Percentiles rank a stretch among this genome's conserved stretches.
phyloP scores from a whole-genome alignment of 441 rosid species.

The Raphanus hybrid region DNA sequence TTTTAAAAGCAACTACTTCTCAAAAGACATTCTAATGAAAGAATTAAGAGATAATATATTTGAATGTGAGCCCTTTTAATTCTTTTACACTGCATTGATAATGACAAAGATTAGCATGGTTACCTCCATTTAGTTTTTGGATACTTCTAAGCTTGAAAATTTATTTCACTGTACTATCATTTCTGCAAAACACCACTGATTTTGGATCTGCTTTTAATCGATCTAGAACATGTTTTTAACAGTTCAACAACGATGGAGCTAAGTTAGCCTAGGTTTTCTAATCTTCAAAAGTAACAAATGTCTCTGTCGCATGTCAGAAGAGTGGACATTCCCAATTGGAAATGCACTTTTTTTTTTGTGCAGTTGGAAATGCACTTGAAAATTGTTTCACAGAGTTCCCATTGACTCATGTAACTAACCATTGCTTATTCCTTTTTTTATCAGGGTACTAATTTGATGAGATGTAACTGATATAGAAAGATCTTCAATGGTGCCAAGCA shows the following conservation, averaged over 20 bases:
- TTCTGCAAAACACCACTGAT: neutral
- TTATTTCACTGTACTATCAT: neutral
- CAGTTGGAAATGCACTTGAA: neutral
- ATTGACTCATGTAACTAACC: too few relatives aligned
- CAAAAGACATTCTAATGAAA: neutral
- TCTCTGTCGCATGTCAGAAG: too few relatives aligned
- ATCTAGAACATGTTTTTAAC: too few relatives aligned
- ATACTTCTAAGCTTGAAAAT: too few relatives aligned
- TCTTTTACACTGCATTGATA: neutral
- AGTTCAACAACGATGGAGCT: too few relatives aligned
- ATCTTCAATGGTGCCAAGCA: neutral
- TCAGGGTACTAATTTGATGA: too few relatives aligned
- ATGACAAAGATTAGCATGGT: neutral
- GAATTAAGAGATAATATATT: neutral
- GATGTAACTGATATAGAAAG: neutral
- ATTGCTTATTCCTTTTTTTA: too few relatives aligned
- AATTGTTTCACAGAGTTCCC: neutral
- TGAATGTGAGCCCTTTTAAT: neutral
- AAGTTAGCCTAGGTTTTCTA: too few relatives aligned
- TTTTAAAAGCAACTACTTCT: neutral
- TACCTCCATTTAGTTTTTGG: too few relatives aligned
- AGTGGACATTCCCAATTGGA: neutral
- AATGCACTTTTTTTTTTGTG: too few relatives aligned
- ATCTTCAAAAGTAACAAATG: too few relatives aligned
- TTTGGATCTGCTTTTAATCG: too few relatives aligned